These are phyloP conservation scores for Penicillium sp. DNA, from an alignment of 2,329 filamentous ascomycete genomes.

Conservation along the genomic window DNA sequence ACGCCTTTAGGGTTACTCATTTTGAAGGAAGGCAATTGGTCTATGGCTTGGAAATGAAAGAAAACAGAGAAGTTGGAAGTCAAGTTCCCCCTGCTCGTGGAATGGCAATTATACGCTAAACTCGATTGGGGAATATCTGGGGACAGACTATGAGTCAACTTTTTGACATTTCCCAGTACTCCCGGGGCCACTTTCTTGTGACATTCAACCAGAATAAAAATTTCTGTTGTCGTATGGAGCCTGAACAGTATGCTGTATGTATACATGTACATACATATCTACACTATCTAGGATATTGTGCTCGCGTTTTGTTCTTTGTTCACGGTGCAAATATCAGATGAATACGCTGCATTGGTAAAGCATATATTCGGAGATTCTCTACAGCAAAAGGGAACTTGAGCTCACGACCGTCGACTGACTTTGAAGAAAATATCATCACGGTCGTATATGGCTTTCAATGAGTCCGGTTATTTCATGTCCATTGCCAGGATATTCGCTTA, in stretches of 20 bases:
- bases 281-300: neutral
- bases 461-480: neutral
- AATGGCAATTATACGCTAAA: conserved; percentile 12
- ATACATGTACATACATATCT: neutral
- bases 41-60: conserved; percentile 7
- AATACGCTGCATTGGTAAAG: neutral
- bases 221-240: neutral
- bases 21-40: conserved; percentile 16
- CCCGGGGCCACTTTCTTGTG: neutral
- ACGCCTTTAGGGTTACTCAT: conserved; percentile 38
- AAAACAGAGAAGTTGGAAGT: conserved; percentile 4
- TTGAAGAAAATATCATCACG: neutral
- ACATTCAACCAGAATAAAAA: neutral
- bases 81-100: conserved; percentile 5
- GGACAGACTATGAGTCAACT: conserved; percentile 6
- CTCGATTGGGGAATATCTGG: conserved; percentile 10
- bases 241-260: neutral
- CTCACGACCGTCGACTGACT: neutral
- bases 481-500: neutral
- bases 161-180: neutral
- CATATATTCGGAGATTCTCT: neutral
- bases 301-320: neutral
- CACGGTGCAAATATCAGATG: neutral
- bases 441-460: neutral
- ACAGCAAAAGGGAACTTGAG: neutral